Evolutionary conservation across 805 yeast genomes (phyloP).

Genomic region (Isabelozyma pseudorhagii): DNA sequence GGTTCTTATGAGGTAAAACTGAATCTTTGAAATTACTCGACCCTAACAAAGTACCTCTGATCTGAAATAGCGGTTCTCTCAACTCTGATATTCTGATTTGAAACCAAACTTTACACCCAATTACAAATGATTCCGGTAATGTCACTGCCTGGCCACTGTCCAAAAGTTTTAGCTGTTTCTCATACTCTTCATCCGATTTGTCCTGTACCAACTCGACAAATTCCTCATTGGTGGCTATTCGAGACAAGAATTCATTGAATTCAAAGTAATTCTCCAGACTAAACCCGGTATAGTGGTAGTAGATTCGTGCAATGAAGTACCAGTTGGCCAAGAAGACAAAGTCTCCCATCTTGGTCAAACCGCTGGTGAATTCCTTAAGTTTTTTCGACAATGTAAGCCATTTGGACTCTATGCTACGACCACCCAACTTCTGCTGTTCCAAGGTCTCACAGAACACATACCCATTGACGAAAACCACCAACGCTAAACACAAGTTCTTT

Average conservation of each 20-base stretch:
- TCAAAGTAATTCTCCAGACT: constrained; percentile 24
- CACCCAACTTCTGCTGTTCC: constrained; percentile 11
- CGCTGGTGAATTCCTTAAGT: constrained; percentile 11
- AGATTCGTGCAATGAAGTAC: constrained; percentile 20
- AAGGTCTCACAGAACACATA: constrained; percentile 7
- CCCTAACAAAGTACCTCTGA: constrained; percentile 21
- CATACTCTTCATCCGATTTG: constrained; percentile 6
- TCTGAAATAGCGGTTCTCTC: constrained; percentile 24
- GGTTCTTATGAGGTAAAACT: constrained; percentile 18
- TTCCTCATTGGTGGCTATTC: constrained; percentile 13
- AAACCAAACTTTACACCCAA: constrained; percentile 22
- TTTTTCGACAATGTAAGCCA: constrained; percentile 11
- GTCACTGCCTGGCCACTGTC: background rate
- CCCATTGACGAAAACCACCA: constrained; percentile 19
- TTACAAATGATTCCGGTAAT: constrained; percentile 9
- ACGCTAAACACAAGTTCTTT: constrained; percentile 14
- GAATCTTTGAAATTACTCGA: constrained; percentile 21
- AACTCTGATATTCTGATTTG: constrained; percentile 25
- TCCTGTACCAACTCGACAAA: constrained; percentile 15
- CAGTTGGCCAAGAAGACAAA: constrained; percentile 20
- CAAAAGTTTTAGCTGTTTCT: background rate
- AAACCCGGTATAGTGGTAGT: constrained; percentile 13
- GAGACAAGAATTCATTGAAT: constrained; percentile 20
- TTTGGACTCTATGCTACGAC: constrained; percentile 8
- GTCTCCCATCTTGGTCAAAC: constrained; percentile 19